Percentiles rank a stretch among this genome's conserved stretches.
Conservation (phyloP, 1,284 basidiomycete genomes). For the Vanrija pseudolonga region DNA sequence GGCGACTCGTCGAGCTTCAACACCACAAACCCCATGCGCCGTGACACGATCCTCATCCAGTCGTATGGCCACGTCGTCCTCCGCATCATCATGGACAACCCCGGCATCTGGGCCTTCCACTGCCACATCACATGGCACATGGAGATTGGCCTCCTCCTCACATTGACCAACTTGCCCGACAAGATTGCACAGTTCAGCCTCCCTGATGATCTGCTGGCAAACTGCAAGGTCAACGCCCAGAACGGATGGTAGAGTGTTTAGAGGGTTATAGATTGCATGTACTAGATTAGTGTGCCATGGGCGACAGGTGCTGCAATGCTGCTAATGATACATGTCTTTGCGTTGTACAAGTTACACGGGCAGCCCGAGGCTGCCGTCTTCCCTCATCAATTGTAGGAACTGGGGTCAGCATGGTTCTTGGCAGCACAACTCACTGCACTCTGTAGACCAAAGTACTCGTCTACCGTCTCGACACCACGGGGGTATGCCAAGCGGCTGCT, state of each 20-base stretch:
- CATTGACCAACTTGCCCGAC: slow-evolving; percentile 13
- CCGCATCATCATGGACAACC: slow-evolving; percentile 22
- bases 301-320: not conserved
- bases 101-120: slow-evolving; percentile 29
- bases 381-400: slow-evolving; percentile 31
- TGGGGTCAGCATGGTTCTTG: not conserved
- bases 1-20: slow-evolving; percentile 13
- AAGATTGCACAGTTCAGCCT: slow-evolving; percentile 2
- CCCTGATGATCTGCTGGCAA: no score
- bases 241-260: no score
- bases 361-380: slow-evolving; percentile 32
- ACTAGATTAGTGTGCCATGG: no score
- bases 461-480: slow-evolving; percentile 34
- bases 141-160: slow-evolving; percentile 14
- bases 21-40: slow-evolving; percentile 23
- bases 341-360: not conserved
- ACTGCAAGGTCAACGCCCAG: no score
- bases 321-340: slow-evolving; percentile 2
- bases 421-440: slow-evolving; percentile 1
- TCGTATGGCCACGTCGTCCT: slow-evolving; percentile 19
- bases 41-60: slow-evolving; percentile 30
- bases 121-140: slow-evolving; percentile 24
- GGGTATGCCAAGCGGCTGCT: slow-evolving; percentile 27
- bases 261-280: no score
- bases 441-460: slow-evolving; percentile 25